phyloP scores from a whole-genome alignment of 2,329 filamentous ascomycete species.

The Epichloe brachyelytri region DNA sequence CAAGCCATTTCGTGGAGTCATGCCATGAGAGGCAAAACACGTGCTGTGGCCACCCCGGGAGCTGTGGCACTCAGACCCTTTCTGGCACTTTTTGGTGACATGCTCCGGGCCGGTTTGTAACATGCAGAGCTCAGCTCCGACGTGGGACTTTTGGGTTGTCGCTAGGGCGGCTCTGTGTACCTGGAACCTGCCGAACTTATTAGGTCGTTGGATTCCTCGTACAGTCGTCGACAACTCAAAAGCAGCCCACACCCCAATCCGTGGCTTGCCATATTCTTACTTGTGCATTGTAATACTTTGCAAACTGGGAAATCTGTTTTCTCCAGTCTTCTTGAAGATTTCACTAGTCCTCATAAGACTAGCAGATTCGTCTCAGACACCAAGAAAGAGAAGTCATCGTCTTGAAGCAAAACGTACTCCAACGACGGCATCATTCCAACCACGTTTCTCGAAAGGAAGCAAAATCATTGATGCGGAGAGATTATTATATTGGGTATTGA shows the following conservation, averaged over 20 bases:
- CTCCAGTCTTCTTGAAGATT: background rate
- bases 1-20: slow-evolving; percentile 7
- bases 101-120: slow-evolving; percentile 3
- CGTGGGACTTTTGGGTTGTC: slow-evolving; percentile 10
- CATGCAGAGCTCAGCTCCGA: slow-evolving; percentile 11
- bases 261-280: background rate
- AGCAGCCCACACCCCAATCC: slow-evolving; percentile 11
- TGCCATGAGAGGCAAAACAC: slow-evolving; percentile 6
- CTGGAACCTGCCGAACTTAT: slow-evolving; percentile 7
- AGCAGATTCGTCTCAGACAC: background rate
- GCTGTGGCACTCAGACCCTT: slow-evolving; percentile 6
- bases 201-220: slow-evolving; percentile 3
- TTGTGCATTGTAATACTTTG: background rate
- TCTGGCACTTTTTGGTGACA: slow-evolving; percentile 3
- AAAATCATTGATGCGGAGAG: no score
- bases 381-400: background rate
- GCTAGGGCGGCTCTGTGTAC: slow-evolving; percentile 3
- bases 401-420: background rate
- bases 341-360: background rate
- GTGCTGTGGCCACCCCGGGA: slow-evolving; percentile 6
- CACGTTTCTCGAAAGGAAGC: background rate
- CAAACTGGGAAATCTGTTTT: background rate
- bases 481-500: background rate
- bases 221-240: slow-evolving; percentile 9
- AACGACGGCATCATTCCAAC: background rate